Evolutionary conservation across 2,329 filamentous ascomycete species (phyloP), one percentile per base, ranked within the genome.

Genomic region (Cladophialophora carrionii): DNA sequence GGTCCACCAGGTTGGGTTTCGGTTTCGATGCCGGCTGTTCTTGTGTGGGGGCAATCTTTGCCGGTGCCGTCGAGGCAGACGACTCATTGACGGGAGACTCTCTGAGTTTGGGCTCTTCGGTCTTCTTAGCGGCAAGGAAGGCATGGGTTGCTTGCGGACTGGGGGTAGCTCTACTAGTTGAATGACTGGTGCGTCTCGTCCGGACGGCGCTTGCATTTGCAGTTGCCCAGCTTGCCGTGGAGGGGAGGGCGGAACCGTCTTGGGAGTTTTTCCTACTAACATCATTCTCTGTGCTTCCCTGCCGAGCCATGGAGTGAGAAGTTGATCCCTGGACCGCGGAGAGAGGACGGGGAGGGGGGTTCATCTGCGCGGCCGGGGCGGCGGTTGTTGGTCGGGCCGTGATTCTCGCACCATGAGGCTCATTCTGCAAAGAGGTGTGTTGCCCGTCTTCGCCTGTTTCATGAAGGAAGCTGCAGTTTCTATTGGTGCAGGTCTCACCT

Each of bases 391-490:
- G 2, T 78, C 79, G 3, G 82, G 79, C 57, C 17, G 65, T 22
- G 24, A 63, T 32, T 34, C 57, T 68, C 24, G 61, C 51, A 24
- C 61, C 65, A 52, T 68, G 65, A 9, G 71, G 70, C 61, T 72
- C 71, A 54, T 72, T 72, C 43, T 72, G 71, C n/a, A 72, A 57
- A 8, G 69, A 68, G 46, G 55, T 71, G 57, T 67, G 57, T 26
- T 71, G 71, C 0, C 71, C 94, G 72, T 97, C 95, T 74, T 99
- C 95, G n/a, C 95, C 96, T 46, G 95, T 90, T 78, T 99, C 96
- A 74, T 99, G 95, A 57, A 99, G 80, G 77, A 99, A 99, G 87
- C 97, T 99, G 81, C 95, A 99, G 68, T 95, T 94, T 58, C 93
- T 88, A 74, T 99, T 99, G 63, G 91, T 92, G 78, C 95, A 99